These are phyloP conservation scores for Macrophomina pseudophaseolina DNA, from an alignment of 2,329 filamentous ascomycete species.

Conservation along the genomic window DNA sequence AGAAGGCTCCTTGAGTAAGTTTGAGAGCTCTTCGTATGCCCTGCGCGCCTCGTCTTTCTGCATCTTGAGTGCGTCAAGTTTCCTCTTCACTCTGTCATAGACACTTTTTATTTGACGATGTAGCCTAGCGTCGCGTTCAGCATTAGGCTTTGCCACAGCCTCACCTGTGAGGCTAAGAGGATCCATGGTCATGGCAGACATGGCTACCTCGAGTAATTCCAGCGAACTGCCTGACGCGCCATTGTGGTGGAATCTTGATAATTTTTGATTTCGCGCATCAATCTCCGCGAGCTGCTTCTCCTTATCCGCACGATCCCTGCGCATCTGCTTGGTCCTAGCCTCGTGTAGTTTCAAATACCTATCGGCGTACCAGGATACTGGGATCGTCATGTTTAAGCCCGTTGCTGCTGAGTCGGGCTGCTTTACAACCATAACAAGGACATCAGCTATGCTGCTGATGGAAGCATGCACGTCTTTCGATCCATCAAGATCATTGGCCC, in stretches of 20 bases:
- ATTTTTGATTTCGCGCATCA: slow-evolving; percentile 33
- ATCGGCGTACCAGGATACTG: slow-evolving; percentile 62
- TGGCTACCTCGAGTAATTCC: slow-evolving; percentile 46
- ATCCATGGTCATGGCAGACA: slow-evolving; percentile 39
- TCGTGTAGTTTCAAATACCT: slow-evolving; percentile 54
- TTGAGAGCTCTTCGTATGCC: slow-evolving; percentile 22
- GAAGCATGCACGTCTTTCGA: slow-evolving; percentile 40
- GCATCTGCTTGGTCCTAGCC: slow-evolving; percentile 20
- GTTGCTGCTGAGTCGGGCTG: slow-evolving; percentile 42
- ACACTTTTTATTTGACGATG: slow-evolving; percentile 38
- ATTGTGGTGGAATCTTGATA: slow-evolving; percentile 27
- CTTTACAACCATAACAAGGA: slow-evolving; percentile 56
- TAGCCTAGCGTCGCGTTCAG: slow-evolving; percentile 31
- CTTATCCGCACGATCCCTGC: slow-evolving; percentile 38
- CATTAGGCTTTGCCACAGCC: slow-evolving; percentile 28
- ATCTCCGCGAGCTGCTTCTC: slow-evolving; percentile 47
- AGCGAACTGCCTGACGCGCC: slow-evolving; percentile 42
- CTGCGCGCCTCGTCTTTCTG: slow-evolving; percentile 11
- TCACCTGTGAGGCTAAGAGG: not conserved
- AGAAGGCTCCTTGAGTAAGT: slow-evolving; percentile 13
- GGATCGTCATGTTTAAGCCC: slow-evolving; percentile 55
- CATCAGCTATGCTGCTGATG: slow-evolving; percentile 50
- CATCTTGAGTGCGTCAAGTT: slow-evolving; percentile 28
- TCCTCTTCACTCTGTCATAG: slow-evolving; percentile 39
- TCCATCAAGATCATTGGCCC: slow-evolving; percentile 47